A percentile compares a stretch with the other conserved stretches of the same genome.
These are phyloP conservation scores for Paramecium sonneborni DNA, from an alignment of 73 alveolate genomes.

Conservation along the genomic window DNA sequence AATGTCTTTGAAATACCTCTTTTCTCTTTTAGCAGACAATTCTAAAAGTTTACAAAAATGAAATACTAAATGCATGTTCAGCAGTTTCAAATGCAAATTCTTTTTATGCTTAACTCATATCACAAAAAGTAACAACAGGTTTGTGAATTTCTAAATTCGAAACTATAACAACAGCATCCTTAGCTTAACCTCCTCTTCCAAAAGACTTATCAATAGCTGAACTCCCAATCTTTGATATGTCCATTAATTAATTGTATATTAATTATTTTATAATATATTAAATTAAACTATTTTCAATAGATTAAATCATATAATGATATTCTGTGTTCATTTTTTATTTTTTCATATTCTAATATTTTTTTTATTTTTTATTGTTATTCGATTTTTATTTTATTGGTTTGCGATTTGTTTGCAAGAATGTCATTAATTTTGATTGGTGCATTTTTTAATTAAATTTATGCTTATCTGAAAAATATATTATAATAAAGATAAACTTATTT, in stretches of 20 bases:
- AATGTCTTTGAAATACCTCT: conserved; percentile 52
- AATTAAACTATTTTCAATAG: too few species aligned
- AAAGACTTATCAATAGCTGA: conserved; percentile 20
- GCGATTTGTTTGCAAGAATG: not conserved
- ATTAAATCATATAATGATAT: too few species aligned
- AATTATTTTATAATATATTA: not conserved
- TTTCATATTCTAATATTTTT: too few species aligned
- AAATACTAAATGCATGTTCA: conserved; percentile 59
- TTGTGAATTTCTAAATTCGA: conserved; percentile 53
- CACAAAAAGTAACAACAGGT: conserved; percentile 66
- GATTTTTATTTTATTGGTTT: not conserved
- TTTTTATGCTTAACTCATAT: conserved; percentile 53
- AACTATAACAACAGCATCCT: conserved; percentile 32
- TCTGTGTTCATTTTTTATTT: too few species aligned
- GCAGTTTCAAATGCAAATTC: conserved; percentile 69
- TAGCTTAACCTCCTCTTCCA: not conserved
- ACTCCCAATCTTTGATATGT: conserved; percentile 10
- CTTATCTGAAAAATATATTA: not conserved
- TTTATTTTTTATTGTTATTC: too few species aligned
- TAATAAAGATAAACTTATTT: not conserved
- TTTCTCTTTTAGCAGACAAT: conserved; percentile 27
- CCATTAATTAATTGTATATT: not conserved
- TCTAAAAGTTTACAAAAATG: not conserved
- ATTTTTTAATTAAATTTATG: not conserved
- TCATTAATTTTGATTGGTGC: not conserved